Base-by-base conservation (phyloP, 2,329 filamentous ascomycete species). In the Trichophyton schoenleinii region DNA sequence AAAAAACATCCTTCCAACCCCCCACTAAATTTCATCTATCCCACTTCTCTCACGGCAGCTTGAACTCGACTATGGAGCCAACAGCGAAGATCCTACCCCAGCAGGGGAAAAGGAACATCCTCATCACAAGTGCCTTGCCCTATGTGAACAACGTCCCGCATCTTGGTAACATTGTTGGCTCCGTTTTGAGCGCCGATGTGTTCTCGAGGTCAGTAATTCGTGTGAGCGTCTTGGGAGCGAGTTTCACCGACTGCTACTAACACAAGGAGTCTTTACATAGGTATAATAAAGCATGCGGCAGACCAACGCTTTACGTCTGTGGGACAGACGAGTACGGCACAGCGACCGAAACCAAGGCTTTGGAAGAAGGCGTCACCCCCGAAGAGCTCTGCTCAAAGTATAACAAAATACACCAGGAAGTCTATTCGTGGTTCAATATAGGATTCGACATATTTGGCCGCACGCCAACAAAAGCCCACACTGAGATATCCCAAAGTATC, bases 381-480 rank as follows among this genome's bases (percentile, higher is more conserved):
- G 81, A 88, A 69, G 83, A 91, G 71, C 84, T 97, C 11, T 96
- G 92, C 78, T 84, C 88, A 75, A 95, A 96, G 78, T 96, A 95
- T 79, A 89, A 95, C 77, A 85, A 84, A 69, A 85, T 95, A 63
- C 92, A 96, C 77, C 85, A 90, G 69, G 89, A 88, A 57, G 87
- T 96, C 66, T 97, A 97, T 75, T 83, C 95, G 73, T 96, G 92
- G 90, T 99, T 99, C 78, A 85, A 91, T 71, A 92, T 97, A 70
- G 86, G 83, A 62, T 97, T 97, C 72, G 92, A 97, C 76, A 87
- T 91, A 74, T 99, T 97, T 72, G 94, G 91, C 64, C 87, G 91
- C 63, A 97, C 94, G 3, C 90, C 91, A 2, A 97, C 92, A 18
- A 76, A 83, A 60, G 83, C 94, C 69, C 94, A 97, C 75, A 96